phyloP scores from a whole-genome alignment of 2,329 filamentous ascomycete species.

The Chrysoporthe austroafricana region DNA sequence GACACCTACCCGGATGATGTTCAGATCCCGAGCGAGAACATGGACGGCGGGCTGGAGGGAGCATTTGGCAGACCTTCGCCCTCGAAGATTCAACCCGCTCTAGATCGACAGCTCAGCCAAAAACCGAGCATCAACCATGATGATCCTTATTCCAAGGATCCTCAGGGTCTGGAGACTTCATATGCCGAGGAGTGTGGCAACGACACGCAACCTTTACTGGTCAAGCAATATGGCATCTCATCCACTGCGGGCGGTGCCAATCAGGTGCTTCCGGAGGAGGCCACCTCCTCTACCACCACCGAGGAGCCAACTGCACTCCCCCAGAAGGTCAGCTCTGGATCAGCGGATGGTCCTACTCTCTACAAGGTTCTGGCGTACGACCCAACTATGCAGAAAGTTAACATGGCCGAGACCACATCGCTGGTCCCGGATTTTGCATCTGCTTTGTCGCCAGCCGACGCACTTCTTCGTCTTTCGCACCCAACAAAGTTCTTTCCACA shows the following conservation, averaged over 20 bases:
- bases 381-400: constrained; percentile 58
- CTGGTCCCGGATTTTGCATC: constrained; percentile 51
- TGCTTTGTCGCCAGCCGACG: constrained; percentile 61
- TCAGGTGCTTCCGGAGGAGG: constrained; percentile 19
- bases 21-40: constrained; percentile 10
- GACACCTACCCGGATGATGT: constrained; percentile 10
- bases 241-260: constrained; percentile 15
- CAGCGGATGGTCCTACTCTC: constrained; percentile 35
- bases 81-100: constrained; percentile 32
- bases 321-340: background rate
- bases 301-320: constrained; percentile 25
- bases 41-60: constrained; percentile 26
- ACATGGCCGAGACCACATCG: constrained; percentile 63
- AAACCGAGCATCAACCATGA: constrained; percentile 26
- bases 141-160: constrained; percentile 49
- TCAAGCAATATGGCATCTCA: constrained; percentile 39
- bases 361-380: constrained; percentile 74
- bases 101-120: constrained; percentile 31
- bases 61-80: constrained; percentile 14
- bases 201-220: constrained; percentile 40
- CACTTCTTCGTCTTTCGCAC: constrained; percentile 62
- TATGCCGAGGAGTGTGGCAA: constrained; percentile 49
- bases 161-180: constrained; percentile 53
- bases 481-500: constrained; percentile 69
- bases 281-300: constrained; percentile 1